Evolutionary conservation across 345 rosid species (phyloP), one percentile per base, ranked within the genome.

Genomic region (Eutrema yunnanense): DNA sequence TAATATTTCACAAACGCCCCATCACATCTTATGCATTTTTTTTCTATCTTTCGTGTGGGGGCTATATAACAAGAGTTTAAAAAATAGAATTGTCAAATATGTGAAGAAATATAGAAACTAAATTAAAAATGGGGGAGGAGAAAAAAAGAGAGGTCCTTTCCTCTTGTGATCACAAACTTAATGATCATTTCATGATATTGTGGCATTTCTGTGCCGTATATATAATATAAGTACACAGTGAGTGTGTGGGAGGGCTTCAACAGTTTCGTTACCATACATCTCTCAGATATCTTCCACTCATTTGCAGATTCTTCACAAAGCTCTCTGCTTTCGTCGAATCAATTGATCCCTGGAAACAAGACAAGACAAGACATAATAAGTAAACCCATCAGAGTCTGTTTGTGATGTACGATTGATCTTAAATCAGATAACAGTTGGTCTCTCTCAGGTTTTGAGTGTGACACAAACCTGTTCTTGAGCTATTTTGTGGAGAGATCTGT

Each of bases 251-350:
- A 26, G 13, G 54, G 46, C 70, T 54, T 75, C 59, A 43, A 43
- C 38, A 43, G 13, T 50, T 36, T 58, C 43, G 56, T 77, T 65
- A 71, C 49, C 75, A 44, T 44, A 96, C 98, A 48, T 96, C 99
- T 42, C 99, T 93, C 5, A 92, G 83, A 79, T 96, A 96, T 76
- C 98, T 83, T 42, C 97, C 96, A 4, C 62, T 84, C 88, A 79
- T 92, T 77, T 96, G 99, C 74, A 92, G 87, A 69, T 84, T 87
- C 79, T 96, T 96, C 72, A 96, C 95, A 82, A 87, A 83, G 77
- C 91, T 77, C 78, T 96, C 99, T 0, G 97, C 92, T 76, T 85
- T 86, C 0, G 99, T 83, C 59, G 78, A 77, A 80, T 92, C 92
- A 14, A 90, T 72, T 49, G 87, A 73, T 73, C 96, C 99, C 99